Evolutionary conservation across 176 grass and related monocot genomes (phyloP), one percentile per base, ranked within the genome.

Genomic region (Musa troglodytarum): DNA sequence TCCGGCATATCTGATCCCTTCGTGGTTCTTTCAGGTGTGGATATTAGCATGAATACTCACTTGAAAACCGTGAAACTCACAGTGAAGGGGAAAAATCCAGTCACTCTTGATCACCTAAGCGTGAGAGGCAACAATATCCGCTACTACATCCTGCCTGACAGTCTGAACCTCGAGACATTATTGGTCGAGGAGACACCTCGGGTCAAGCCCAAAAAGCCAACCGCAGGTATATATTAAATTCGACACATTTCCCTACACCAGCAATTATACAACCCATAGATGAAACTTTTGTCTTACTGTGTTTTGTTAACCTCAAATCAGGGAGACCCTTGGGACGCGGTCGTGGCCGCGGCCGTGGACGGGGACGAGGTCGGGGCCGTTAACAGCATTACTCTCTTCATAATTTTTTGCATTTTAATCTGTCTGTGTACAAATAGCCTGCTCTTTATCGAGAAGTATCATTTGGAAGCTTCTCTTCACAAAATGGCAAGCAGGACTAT

Each of bases 11-110:
- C 7, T 25, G 12, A 65, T 65, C 0, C 21, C 25, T 65, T 28
- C 1, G 5, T 13, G 11, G 7, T 22, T 65, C 63, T 25, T 65
- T n/a, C 23, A 72, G 70, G 70, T 9, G 70, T 72, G 19, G 70
- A 72, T 72, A 51, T 72, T 14, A 72, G 70, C 50, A 72, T 72
- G 70, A 72, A 72, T 23, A 72, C 70, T 24, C 70, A 72, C 21
- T 72, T 72, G 70, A 72, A 72, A 50, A 72, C 70, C 14, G 70
- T 72, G 70, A 72, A 72, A 53, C 70, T 72, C 23, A 72, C 70
- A 13, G 16, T 72, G 70, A 72, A 72, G 8, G 70, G 70, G 51
- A 72, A 72, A 54, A 72, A 72, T 72, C 70, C 70, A 24, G 19
- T 72, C 24, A 72, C 28, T 49, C 51, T 54, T 25, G 70, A 72